A percentile compares a stretch with the other conserved stretches of the same genome.
These are phyloP conservation scores for Cytospora schulzeri DNA, from an alignment of 2,329 filamentous ascomycete species.

Conservation along the genomic window DNA sequence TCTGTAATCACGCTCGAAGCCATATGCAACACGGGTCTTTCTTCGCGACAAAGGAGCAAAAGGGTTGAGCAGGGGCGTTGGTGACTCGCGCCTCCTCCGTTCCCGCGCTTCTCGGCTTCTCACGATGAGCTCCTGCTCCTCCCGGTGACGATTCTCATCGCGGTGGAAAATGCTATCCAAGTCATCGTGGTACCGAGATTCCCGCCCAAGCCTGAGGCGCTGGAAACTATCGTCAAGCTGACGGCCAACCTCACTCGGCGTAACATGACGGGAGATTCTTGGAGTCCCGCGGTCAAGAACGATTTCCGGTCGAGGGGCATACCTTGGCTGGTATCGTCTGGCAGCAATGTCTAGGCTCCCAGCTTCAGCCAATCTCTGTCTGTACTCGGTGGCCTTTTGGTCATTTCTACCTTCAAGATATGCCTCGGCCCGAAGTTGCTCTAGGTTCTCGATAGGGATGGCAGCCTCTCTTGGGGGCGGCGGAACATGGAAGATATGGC, in stretches of 20 bases:
- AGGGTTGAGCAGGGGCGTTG: neutral
- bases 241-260: slow-evolving; percentile 20
- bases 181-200: neutral
- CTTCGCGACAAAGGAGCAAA: slow-evolving; percentile 1
- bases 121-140: slow-evolving; percentile 19
- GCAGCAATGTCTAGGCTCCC: slow-evolving; percentile 5
- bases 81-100: slow-evolving; percentile 9
- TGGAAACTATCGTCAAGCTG: slow-evolving; percentile 14
- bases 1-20: slow-evolving; percentile 4
- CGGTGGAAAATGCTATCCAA: neutral
- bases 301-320: slow-evolving; percentile 5
- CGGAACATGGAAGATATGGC: slow-evolving; percentile 8
- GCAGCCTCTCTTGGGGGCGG: slow-evolving; percentile 1
- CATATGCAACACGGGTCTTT: neutral
- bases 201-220: neutral
- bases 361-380: neutral
- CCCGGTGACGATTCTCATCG: slow-evolving; percentile 6
- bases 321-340: slow-evolving; percentile 14
- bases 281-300: neutral
- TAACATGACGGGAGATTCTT: slow-evolving; percentile 9
- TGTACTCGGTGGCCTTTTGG: slow-evolving; percentile 10
- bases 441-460: slow-evolving; percentile 8
- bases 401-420: slow-evolving; percentile 16
- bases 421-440: slow-evolving; percentile 8
- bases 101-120: neutral